Evolutionary conservation across 164 flowering plant genomes (phyloP).

Genomic region (Tinospora cordifolia): DNA sequence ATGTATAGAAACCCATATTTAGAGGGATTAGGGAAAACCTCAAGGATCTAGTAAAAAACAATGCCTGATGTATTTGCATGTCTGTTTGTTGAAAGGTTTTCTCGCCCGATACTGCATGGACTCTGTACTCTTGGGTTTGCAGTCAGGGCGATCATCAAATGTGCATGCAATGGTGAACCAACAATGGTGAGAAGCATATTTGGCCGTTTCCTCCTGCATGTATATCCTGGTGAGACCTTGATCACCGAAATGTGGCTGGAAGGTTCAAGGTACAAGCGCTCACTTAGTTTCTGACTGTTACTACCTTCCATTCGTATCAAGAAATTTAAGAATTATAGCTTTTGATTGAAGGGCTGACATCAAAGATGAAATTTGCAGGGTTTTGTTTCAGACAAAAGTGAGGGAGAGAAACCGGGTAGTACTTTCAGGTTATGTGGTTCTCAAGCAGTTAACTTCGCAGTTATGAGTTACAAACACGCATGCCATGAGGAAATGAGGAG

Average conservation of each 20-base stretch:
- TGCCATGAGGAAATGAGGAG: not conserved
- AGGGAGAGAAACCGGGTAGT: conserved; percentile 71
- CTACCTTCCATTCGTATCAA: not conserved
- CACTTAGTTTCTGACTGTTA: not conserved
- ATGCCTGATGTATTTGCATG: not conserved
- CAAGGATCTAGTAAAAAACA: not conserved
- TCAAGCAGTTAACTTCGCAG: conserved; percentile 39
- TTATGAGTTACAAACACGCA: conserved; percentile 22
- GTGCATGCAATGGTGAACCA: conserved; percentile 65
- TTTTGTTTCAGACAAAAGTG: conserved; percentile 64
- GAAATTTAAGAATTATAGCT: not conserved
- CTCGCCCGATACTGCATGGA: conserved; percentile 90
- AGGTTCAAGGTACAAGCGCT: conserved; percentile 43
- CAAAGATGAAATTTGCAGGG: conserved; percentile 45
- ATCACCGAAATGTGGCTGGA: conserved; percentile 94
- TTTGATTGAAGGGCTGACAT: not conserved
- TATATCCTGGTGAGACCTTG: conserved; percentile 86
- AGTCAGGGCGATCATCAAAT: conserved; percentile 69
- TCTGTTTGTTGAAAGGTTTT: conserved; percentile 43
- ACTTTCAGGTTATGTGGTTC: conserved; percentile 67
- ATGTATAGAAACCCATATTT: too few species aligned
- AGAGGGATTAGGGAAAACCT: not conserved
- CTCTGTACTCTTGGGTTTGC: conserved; percentile 92
- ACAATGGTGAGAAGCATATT: conserved; percentile 51
- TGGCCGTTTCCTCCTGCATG: conserved; percentile 78